A percentile compares a stretch with the other conserved stretches of the same genome.
These are phyloP conservation scores for Ustilaginoidea virens DNA, from an alignment of 2,329 filamentous ascomycete species.

Conservation along the genomic window DNA sequence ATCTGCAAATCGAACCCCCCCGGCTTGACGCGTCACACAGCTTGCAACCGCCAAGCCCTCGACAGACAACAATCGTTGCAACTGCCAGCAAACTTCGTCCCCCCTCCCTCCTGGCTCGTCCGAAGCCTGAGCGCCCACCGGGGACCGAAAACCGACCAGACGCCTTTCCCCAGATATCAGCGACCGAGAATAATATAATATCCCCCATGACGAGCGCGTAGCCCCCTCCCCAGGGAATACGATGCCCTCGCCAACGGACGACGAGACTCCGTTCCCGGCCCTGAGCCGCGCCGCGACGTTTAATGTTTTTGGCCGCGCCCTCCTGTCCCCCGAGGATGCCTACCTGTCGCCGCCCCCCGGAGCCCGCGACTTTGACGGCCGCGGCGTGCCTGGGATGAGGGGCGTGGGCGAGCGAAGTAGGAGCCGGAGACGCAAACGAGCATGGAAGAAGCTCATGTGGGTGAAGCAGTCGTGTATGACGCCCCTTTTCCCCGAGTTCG, in stretches of 20 bases:
- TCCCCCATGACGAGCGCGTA: no score
- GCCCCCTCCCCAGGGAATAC: not conserved
- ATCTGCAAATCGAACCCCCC: no score
- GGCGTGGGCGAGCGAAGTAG: slow-evolving; percentile 41
- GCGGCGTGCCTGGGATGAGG: slow-evolving; percentile 21
- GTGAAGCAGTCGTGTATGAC: slow-evolving; percentile 80
- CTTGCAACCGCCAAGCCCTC: no score
- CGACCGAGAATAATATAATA: no score
- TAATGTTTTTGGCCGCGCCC: slow-evolving; percentile 38
- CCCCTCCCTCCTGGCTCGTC: no score
- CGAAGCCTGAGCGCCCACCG: no score
- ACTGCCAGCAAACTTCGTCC: no score
- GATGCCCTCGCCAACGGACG: slow-evolving; percentile 23
- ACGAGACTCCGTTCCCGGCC: slow-evolving; percentile 20
- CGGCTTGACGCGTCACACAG: no score
- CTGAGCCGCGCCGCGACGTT: slow-evolving; percentile 15
- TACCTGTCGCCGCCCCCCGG: slow-evolving; percentile 52
- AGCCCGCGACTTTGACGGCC: slow-evolving; percentile 11
- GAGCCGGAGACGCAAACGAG: slow-evolving; percentile 52
- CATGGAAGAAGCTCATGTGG: slow-evolving; percentile 95
- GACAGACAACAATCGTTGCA: no score
- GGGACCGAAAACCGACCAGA: no score
- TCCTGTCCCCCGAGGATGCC: slow-evolving; percentile 73
- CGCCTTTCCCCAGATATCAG: no score
- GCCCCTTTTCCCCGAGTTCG: no score